Evolutionary conservation across 305 asterid species (phyloP).

Genomic region (Salvia sclarea): DNA sequence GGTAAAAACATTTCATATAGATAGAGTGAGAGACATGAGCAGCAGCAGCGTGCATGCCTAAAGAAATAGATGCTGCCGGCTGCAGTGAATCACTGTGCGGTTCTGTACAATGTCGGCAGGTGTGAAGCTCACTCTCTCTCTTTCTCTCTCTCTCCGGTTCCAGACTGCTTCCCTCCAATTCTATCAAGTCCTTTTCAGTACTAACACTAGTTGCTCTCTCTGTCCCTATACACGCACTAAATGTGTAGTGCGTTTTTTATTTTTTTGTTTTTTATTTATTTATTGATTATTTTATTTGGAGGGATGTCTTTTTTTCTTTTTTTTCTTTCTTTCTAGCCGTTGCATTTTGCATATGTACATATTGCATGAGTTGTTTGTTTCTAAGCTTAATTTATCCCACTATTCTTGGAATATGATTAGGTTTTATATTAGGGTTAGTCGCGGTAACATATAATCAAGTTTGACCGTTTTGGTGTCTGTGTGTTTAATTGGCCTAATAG

Average conservation of each 20-base stretch:
- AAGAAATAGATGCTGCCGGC: not conserved
- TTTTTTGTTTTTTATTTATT: too few relatives aligned
- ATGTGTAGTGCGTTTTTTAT: not conserved
- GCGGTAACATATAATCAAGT: too few relatives aligned
- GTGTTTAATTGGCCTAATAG: too few relatives aligned
- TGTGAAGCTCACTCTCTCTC: not conserved
- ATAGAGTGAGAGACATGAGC: not conserved
- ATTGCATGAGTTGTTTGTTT: not conserved
- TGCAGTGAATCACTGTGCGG: not conserved
- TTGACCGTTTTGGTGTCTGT: too few relatives aligned
- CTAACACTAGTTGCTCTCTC: conserved; percentile 27
- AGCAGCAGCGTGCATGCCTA: not conserved
- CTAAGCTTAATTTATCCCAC: not conserved
- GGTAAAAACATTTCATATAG: not conserved
- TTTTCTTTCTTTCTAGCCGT: not conserved
- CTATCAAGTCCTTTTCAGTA: conserved; percentile 41
- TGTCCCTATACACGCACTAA: not conserved
- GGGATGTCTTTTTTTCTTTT: not conserved
- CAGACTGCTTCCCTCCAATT: not conserved
- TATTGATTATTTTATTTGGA: too few relatives aligned
- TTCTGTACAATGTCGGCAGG: conserved; percentile 8
- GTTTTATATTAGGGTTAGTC: too few relatives aligned
- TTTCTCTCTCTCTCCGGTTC: not conserved
- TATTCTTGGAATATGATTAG: not conserved
- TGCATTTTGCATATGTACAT: not conserved